Conservation (phyloP, 352 stramenopile genomes). For the Pythium plurisporium region DNA sequence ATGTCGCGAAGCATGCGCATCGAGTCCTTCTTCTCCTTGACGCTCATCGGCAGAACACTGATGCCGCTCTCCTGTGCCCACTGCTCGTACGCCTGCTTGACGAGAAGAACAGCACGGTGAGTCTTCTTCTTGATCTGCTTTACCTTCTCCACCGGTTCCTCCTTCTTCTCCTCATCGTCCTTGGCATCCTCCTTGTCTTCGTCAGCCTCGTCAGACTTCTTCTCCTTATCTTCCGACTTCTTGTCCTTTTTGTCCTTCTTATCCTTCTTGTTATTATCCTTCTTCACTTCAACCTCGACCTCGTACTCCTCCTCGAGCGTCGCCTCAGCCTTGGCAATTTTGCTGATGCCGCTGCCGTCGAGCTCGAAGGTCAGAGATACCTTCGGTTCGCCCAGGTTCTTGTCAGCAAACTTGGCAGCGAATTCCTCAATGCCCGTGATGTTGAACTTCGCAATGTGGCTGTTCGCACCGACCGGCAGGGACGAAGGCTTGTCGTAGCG, state of each 20-base stretch:
- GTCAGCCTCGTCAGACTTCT: conserved; percentile 31
- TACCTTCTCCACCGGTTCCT: conserved; percentile 58
- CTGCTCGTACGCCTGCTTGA: conserved; percentile 39
- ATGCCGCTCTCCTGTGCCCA: conserved; percentile 30
- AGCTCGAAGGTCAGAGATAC: conserved; percentile 93
- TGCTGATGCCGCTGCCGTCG: conserved; percentile 88
- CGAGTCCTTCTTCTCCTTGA: conserved; percentile 56
- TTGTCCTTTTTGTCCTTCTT: conserved; percentile 37
- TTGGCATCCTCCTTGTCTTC: conserved; percentile 41
- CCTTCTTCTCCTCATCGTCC: conserved; percentile 37
- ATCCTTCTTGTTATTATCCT: conserved; percentile 47
- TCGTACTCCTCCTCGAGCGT: conserved; percentile 85
- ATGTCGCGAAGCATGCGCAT: conserved; percentile 64
- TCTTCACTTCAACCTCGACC: conserved; percentile 57
- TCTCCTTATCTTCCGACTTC: conserved; percentile 33
- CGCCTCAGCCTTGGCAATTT: conserved; percentile 92
- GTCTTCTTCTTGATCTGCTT: conserved; percentile 90
- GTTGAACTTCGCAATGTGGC: conserved; percentile 91
- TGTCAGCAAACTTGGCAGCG: conserved; percentile 81
- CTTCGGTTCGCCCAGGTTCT: conserved; percentile 89
- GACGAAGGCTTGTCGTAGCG: conserved; percentile 88
- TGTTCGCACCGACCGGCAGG: conserved; percentile 58
- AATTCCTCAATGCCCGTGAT: conserved; percentile 92
- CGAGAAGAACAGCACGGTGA: conserved; percentile 69
- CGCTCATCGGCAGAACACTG: conserved; percentile 63